Evolutionary conservation across 805 yeast species (phyloP), one percentile per base, ranked within the genome.

Genomic region (Monosporozyma aerobia): DNA sequence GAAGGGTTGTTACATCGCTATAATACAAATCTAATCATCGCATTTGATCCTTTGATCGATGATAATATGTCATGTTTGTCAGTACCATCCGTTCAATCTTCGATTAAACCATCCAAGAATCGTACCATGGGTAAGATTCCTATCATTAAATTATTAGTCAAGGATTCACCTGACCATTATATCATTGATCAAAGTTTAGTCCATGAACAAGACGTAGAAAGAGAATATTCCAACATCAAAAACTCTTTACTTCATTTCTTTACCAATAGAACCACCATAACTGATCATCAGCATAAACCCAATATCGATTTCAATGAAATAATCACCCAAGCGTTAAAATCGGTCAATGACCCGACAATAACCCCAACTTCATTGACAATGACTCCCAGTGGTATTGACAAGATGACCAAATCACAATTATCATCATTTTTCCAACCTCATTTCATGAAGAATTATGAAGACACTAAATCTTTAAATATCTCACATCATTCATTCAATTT

Each of bases 141-240:
- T 1, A 62, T 79, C 25, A 59, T 79, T 6, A 78, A 76, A 58
- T 68, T 79, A 9, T 54, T 79, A 14, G 72, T 75, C 6, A 47
- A 67, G 3, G 74, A 76, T 56, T 74, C 80, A 0, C 70, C 77
- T 19, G 78, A 76, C 45, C 80, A 79, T 63, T 70, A 67, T 46
- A 49, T 61, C 10, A 44, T 68, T 35, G 56, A 54, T 7, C 54
- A 57, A 23, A 51, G 51, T 9, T 48, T 56, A n/a, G 52, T 60
- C n/a, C 49, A 56, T 1, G 56, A 53, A 35, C 25, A 27, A 16
- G 53, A 57, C 43, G 37, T 44, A 5, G 54, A 54, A 6, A 51
- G 55, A 3, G 63, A 62, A 2, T 60, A 61, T 23, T 53, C 53
- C 3, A 56, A 55, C 25, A 51, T 71, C 32, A 61, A 61, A 19